phyloP scores from a whole-genome alignment of 2,329 filamentous ascomycete species.

The Fusarium sp. region DNA sequence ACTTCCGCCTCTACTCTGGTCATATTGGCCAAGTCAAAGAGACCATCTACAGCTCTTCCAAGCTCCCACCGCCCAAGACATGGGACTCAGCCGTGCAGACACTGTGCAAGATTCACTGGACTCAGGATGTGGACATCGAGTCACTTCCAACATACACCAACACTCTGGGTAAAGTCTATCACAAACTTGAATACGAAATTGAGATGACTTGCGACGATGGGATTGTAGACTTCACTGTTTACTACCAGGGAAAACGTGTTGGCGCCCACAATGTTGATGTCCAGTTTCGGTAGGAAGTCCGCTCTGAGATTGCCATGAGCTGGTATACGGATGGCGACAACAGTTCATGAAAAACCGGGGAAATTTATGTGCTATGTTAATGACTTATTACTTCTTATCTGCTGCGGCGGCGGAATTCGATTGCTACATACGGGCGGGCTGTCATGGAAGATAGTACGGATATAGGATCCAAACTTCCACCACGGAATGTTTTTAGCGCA shows the following conservation, averaged over 20 bases:
- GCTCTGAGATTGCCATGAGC: background rate
- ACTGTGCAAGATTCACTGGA: slow-evolving; percentile 44
- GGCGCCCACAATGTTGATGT: slow-evolving; percentile 38
- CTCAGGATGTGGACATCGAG: slow-evolving; percentile 1
- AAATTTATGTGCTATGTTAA: too few relatives aligned
- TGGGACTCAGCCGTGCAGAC: fast-evolving
- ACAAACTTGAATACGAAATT: background rate
- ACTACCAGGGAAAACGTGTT: slow-evolving; percentile 26
- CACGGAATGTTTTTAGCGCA: background rate
- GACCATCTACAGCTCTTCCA: background rate
- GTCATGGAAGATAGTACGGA: background rate
- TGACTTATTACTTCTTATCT: too few relatives aligned
- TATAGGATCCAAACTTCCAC: too few relatives aligned
- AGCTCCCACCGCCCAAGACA: background rate
- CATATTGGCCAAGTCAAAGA: fast-evolving
- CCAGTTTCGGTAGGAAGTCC: slow-evolving; percentile 27
- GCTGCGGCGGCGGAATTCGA: too few relatives aligned
- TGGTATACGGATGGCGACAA: background rate
- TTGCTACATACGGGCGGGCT: too few relatives aligned
- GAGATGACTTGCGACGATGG: slow-evolving; percentile 43
- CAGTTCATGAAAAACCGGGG: too few relatives aligned
- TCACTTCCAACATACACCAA: slow-evolving; percentile 34
- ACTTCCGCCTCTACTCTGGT: fast-evolving
- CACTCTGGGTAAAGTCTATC: slow-evolving; percentile 9
- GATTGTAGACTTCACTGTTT: slow-evolving; percentile 42